A percentile compares a stretch with the other conserved stretches of the same genome.
Evolutionary conservation across 306 rosid genomes (phyloP).

Genomic region (Pyrus bretschneideri): DNA sequence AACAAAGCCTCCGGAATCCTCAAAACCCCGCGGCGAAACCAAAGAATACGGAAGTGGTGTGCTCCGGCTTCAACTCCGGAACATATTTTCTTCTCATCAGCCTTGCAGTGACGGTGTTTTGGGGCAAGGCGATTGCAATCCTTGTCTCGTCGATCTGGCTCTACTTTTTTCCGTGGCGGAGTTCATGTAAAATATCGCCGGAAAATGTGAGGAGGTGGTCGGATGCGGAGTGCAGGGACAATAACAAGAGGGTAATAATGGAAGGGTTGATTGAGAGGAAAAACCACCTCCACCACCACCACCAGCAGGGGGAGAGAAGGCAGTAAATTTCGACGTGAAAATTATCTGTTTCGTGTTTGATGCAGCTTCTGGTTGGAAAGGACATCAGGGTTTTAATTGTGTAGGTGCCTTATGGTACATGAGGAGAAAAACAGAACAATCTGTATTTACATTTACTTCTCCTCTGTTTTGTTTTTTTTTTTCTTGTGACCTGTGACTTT

Average conservation of each 20-base stretch:
- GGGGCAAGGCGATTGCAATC: slow-evolving; percentile 44
- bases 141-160: slow-evolving; percentile 43
- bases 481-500: background rate
- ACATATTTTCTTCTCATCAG: slow-evolving; percentile 35
- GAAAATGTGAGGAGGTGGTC: slow-evolving; percentile 21
- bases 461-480: background rate
- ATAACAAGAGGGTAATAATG: slow-evolving; percentile 24
- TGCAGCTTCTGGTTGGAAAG: slow-evolving; percentile 3
- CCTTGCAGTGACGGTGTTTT: slow-evolving; percentile 38
- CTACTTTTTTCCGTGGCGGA: slow-evolving; percentile 20
- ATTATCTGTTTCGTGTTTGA: slow-evolving; percentile 27
- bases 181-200: background rate
- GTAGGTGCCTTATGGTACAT: background rate
- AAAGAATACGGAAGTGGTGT: background rate
- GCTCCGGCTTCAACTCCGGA: slow-evolving; percentile 17
- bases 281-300: slow-evolving; percentile 7
- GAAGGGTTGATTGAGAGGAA: slow-evolving; percentile 25
- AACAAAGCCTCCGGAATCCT: background rate
- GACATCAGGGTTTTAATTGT: background rate
- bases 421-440: background rate
- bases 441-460: slow-evolving; percentile 2
- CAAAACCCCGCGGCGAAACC: slow-evolving; percentile 13
- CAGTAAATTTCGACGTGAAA: slow-evolving; percentile 37
- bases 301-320: background rate
- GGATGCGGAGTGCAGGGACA: slow-evolving; percentile 13